A percentile compares a stretch with the other conserved stretches of the same genome.
phyloP scores from a whole-genome alignment of 257 asterid genomes.

The Agastache rugosa region DNA sequence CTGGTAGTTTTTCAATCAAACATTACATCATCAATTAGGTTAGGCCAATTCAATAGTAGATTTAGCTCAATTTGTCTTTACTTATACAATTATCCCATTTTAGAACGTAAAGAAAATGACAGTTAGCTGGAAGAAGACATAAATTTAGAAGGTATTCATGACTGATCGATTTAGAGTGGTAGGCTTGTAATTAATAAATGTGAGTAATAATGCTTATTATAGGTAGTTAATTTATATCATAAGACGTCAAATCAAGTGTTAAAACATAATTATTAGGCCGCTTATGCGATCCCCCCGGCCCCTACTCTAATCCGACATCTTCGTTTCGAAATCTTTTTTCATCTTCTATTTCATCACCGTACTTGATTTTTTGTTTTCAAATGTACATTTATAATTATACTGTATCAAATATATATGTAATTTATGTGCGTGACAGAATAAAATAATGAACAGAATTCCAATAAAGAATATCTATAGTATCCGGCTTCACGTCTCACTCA shows the following conservation, averaged over 20 bases:
- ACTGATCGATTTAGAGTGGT: neutral
- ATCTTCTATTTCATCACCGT: neutral
- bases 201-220: neutral
- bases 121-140: neutral
- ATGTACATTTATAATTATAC: neutral
- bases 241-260: conserved; percentile 2
- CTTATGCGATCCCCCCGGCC: conserved; percentile 1
- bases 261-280: neutral
- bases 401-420: no score
- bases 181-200: neutral
- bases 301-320: neutral
- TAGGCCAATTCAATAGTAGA: neutral
- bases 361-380: neutral
- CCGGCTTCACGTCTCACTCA: neutral
- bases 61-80: neutral
- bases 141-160: neutral
- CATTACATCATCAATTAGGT: neutral
- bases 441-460: neutral
- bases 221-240: conserved; percentile 13
- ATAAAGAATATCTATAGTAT: neutral
- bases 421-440: neutral
- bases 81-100: neutral
- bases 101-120: neutral
- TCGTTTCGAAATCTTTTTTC: neutral
- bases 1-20: neutral